Evolutionary conservation across 352 stramenopile species (phyloP).

Genomic region (Phytophthora pisi): DNA sequence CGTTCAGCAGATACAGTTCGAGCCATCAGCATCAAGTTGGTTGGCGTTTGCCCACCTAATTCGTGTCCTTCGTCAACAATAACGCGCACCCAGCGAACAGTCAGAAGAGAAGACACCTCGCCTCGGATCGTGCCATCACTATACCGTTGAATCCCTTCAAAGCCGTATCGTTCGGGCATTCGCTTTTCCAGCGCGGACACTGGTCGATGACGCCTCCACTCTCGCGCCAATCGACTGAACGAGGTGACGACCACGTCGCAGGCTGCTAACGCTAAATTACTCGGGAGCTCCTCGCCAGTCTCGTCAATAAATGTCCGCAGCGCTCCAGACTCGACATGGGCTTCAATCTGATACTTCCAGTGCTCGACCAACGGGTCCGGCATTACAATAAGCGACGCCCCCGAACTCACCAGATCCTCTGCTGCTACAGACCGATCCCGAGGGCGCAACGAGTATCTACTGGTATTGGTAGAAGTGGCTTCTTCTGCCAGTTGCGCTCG

Average conservation of each 20-base stretch:
- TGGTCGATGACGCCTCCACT: slow-evolving; percentile 65
- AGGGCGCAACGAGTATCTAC: slow-evolving; percentile 19
- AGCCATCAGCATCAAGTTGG: slow-evolving; percentile 83
- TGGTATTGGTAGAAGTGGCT: not conserved
- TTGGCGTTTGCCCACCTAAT: slow-evolving; percentile 61
- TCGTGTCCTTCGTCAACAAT: slow-evolving; percentile 96
- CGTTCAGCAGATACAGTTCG: slow-evolving; percentile 77
- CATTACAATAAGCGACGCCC: slow-evolving; percentile 63
- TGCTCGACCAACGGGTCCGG: slow-evolving; percentile 68
- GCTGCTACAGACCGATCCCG: slow-evolving; percentile 38
- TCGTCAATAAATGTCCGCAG: slow-evolving; percentile 46
- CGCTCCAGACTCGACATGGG: slow-evolving; percentile 34
- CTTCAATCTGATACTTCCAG: slow-evolving; percentile 71
- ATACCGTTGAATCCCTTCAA: slow-evolving; percentile 47
- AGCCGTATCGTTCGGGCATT: slow-evolving; percentile 64
- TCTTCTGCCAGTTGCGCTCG: slow-evolving; percentile 1
- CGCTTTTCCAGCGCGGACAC: slow-evolving; percentile 51
- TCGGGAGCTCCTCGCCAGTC: slow-evolving; percentile 35
- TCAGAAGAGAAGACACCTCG: slow-evolving; percentile 51
- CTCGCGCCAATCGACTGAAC: slow-evolving; percentile 51
- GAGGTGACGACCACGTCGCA: slow-evolving; percentile 76
- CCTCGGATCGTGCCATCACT: slow-evolving; percentile 49
- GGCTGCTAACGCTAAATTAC: slow-evolving; percentile 36
- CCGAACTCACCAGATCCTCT: slow-evolving; percentile 41
- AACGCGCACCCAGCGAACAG: slow-evolving; percentile 79